A percentile compares a stretch with the other conserved stretches of the same genome.
Conservation (phyloP, 257 asterid species). For the Scutellaria minor region DNA sequence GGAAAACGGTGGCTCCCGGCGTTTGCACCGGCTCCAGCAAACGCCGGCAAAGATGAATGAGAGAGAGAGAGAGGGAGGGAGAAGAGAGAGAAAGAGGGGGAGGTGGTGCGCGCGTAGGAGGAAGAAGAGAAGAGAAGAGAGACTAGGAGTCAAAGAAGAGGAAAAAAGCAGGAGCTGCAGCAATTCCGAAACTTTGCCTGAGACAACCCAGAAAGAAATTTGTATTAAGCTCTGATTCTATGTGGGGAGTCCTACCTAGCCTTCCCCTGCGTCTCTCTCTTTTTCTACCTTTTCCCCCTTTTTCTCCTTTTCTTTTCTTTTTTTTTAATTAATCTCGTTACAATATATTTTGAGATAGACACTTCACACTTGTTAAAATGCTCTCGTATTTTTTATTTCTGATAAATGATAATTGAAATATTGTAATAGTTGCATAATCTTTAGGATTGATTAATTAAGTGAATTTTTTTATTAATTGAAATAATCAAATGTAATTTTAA, state of each 20-base stretch:
- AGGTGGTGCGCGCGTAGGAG: slow-evolving; percentile 37
- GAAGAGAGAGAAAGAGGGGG: slow-evolving; percentile 24
- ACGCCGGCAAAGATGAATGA: slow-evolving; percentile 19
- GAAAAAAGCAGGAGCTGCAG: slow-evolving; percentile 44
- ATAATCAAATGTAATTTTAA: too few species aligned
- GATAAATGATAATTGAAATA: too few species aligned
- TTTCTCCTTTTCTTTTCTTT: background rate
- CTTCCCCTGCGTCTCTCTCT: slow-evolving; percentile 24
- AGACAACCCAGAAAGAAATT: slow-evolving; percentile 33
- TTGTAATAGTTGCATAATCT: too few species aligned
- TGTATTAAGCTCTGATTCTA: slow-evolving; percentile 38
- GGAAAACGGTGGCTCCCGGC: slow-evolving; percentile 4
- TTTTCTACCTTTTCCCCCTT: background rate
- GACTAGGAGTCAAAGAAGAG: slow-evolving; percentile 47
- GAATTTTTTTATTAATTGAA: too few species aligned
- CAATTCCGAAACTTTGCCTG: slow-evolving; percentile 46
- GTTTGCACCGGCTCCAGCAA: slow-evolving; percentile 11
- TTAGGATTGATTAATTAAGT: too few species aligned
- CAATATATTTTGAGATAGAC: background rate
- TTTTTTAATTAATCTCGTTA: background rate
- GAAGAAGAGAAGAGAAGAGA: background rate
- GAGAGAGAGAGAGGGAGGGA: slow-evolving; percentile 27
- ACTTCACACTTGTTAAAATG: too few species aligned
- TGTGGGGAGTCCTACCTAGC: slow-evolving; percentile 37
- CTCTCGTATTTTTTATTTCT: too few species aligned